Percentiles rank a stretch among this genome's conserved stretches.
Evolutionary conservation across 2,329 filamentous ascomycete genomes (phyloP).

Genomic region (Canariomyces notabilis): DNA sequence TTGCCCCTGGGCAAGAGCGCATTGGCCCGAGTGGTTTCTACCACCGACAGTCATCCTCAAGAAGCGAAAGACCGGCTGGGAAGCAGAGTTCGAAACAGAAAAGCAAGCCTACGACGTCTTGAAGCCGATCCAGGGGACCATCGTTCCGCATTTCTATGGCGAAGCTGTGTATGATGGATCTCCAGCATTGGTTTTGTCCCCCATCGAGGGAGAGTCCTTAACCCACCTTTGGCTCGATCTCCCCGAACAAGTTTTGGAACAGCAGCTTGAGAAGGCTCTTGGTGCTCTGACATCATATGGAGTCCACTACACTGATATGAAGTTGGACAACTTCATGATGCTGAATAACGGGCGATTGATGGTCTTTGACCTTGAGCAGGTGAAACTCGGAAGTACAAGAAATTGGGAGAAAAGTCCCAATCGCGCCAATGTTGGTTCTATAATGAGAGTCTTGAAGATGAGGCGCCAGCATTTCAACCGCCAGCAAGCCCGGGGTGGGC

Average conservation of each 20-base stretch:
- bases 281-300: constrained; percentile 2
- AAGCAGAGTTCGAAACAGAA: constrained; percentile 4
- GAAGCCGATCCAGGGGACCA: constrained; percentile 3
- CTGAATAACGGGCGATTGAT: too few relatives aligned
- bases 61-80: constrained; percentile 3
- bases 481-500: too few relatives aligned
- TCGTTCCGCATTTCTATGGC: constrained; percentile 3
- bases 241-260: constrained; percentile 1
- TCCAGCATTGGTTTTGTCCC: constrained; percentile 1
- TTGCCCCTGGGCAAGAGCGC: not conserved
- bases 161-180: constrained; percentile 5
- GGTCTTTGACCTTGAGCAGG: too few relatives aligned
- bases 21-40: constrained; percentile 2
- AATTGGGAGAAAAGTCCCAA: too few relatives aligned
- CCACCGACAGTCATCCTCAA: constrained; percentile 4
- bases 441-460: too few relatives aligned
- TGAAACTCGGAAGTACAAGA: too few relatives aligned
- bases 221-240: not conserved
- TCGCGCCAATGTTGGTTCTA: too few relatives aligned
- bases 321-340: too few relatives aligned
- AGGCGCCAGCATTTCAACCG: too few relatives aligned
- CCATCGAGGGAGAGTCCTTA: constrained; percentile 1
- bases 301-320: constrained; percentile 4
- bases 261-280: not conserved
- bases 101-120: constrained; percentile 3